phyloP scores from a whole-genome alignment of 352 stramenopile species.

The Pythium apleroticum region DNA sequence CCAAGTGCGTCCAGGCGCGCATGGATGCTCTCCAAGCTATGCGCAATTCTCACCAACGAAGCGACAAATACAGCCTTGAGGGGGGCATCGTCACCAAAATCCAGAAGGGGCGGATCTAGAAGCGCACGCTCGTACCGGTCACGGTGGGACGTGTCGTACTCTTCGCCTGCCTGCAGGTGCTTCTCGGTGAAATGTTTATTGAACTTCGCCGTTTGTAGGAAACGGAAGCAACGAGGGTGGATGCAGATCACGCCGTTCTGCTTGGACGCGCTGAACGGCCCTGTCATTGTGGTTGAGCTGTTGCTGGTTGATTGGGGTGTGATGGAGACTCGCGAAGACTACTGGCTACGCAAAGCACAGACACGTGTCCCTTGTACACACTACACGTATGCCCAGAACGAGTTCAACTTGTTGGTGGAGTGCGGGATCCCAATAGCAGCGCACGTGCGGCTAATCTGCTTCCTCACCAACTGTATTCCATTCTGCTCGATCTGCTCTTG shows the following conservation, averaged over 20 bases:
- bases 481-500: neutral
- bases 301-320: no score
- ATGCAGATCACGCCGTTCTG: no score
- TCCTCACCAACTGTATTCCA: constrained; percentile 1
- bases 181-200: no score
- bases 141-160: neutral
- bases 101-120: neutral
- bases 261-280: no score
- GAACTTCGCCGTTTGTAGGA: no score
- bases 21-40: neutral
- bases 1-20: no score
- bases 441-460: neutral
- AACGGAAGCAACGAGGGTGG: no score
- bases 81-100: neutral
- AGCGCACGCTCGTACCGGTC: neutral
- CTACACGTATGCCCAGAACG: neutral
- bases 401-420: neutral
- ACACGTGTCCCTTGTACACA: no score
- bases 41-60: neutral
- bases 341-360: no score
- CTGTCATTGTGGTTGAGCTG: no score
- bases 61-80: neutral
- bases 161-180: no score
- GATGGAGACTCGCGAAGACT: no score
- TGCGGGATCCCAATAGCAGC: neutral